These are phyloP conservation scores for Aspergillus conjunctus DNA, from an alignment of 495 filamentous ascomycete species.

Conservation along the genomic window DNA sequence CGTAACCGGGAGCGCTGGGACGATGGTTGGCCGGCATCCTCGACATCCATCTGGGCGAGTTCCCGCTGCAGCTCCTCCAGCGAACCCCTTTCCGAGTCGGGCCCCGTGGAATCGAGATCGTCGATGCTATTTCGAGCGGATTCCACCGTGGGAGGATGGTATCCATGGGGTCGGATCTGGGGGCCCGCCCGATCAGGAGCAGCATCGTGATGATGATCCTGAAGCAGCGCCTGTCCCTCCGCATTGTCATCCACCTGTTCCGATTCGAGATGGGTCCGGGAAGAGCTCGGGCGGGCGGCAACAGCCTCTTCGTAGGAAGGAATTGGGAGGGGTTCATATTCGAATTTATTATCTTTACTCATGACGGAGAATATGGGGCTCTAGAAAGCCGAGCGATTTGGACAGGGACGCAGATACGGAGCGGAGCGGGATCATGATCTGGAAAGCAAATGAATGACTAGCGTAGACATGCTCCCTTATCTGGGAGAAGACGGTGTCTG, in stretches of 20 bases:
- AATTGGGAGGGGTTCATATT: constrained; percentile 76
- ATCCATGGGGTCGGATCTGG: constrained; percentile 50
- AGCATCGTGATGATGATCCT: constrained; percentile 35
- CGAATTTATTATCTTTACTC: constrained; percentile 62
- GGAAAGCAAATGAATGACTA: constrained; percentile 35
- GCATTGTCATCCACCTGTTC: constrained; percentile 57
- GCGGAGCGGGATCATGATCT: constrained; percentile 51
- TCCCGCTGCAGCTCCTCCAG: constrained; percentile 70
- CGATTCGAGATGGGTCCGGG: constrained; percentile 61
- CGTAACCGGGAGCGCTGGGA: constrained; percentile 42
- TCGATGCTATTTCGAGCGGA: constrained; percentile 65
- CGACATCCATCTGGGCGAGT: constrained; percentile 87
- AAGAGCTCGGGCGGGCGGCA: constrained; percentile 61
- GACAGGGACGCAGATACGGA: constrained; percentile 33
- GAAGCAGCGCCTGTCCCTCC: constrained; percentile 63
- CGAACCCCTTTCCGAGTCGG: constrained; percentile 47
- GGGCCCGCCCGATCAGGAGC: constrained; percentile 31
- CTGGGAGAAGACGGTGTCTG: constrained; percentile 8
- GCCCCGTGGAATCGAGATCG: constrained; percentile 48
- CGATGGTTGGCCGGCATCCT: constrained; percentile 63
- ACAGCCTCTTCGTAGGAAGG: constrained; percentile 93
- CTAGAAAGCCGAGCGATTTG: constrained; percentile 37
- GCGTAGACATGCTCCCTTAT: constrained; percentile 38
- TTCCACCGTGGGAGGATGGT: constrained; percentile 77
- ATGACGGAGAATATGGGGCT: constrained; percentile 45